Percentiles rank a stretch among this genome's conserved stretches.
Conservation (phyloP, 768 basidiomycete species). For the Hysterangium stoloniferum region DNA sequence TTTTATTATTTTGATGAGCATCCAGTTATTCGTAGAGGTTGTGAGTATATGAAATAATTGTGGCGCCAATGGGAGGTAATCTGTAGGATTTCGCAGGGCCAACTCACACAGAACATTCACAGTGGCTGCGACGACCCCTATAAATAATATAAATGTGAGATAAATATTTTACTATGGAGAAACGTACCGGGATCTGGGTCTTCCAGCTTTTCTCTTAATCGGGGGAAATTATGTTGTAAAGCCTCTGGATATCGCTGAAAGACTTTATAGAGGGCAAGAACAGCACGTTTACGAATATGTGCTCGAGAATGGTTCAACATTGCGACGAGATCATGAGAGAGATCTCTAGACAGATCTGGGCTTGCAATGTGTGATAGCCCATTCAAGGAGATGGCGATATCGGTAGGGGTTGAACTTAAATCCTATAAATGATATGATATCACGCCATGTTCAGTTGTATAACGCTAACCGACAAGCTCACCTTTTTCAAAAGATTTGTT, state of each 20-base stretch:
- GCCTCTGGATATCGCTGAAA: conserved; percentile 80
- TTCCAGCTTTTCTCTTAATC: conserved; percentile 74
- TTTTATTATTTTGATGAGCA: conserved; percentile 98
- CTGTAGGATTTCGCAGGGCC: conserved; percentile 67
- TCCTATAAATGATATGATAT: conserved; percentile 44
- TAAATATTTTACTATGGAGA: background rate
- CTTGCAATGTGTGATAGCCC: conserved; percentile 83
- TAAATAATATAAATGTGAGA: background rate
- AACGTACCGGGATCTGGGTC: conserved; percentile 63
- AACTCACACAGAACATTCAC: conserved; percentile 94
- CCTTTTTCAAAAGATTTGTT: conserved; percentile 93
- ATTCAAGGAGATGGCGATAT: conserved; percentile 68
- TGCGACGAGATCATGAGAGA: conserved; percentile 73
- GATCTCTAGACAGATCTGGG: conserved; percentile 83
- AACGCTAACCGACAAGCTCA: conserved; percentile 25
- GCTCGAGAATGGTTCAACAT: conserved; percentile 88
- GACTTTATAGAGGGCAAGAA: conserved; percentile 75
- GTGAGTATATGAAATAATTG: conserved; percentile 90
- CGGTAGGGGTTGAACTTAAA: conserved; percentile 65
- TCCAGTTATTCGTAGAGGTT: conserved; percentile 97
- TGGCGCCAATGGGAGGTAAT: conserved; percentile 83
- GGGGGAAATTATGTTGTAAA: conserved; percentile 50
- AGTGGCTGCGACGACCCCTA: conserved; percentile 89
- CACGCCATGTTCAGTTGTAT: conserved; percentile 15
- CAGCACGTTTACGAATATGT: conserved; percentile 83